Percentiles rank a stretch among this genome's conserved stretches.
These are phyloP conservation scores for Coriaria nepalensis DNA, from an alignment of 306 rosid species.

Conservation along the genomic window DNA sequence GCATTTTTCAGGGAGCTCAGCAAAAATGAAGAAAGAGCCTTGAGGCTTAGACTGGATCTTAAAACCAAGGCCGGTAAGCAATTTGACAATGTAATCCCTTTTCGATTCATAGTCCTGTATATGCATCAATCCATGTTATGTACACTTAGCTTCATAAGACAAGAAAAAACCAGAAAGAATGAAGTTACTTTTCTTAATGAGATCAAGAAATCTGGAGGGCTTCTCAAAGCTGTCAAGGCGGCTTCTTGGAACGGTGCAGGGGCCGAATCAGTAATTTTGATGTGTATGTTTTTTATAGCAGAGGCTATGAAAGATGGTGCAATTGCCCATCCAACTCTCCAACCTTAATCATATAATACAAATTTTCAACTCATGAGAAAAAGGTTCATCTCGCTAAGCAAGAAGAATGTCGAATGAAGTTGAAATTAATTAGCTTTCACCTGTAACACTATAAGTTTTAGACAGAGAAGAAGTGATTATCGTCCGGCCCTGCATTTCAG, in stretches of 20 bases:
- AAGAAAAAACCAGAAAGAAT: too few relatives aligned
- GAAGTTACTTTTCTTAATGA: slow-evolving; percentile 49
- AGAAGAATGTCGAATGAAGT: too few relatives aligned
- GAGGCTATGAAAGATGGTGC: slow-evolving; percentile 64
- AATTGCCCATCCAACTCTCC: slow-evolving; percentile 95
- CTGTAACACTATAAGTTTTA: slow-evolving; percentile 69
- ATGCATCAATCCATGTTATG: too few relatives aligned
- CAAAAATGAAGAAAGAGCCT: slow-evolving; percentile 67
- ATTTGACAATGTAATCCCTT: slow-evolving; percentile 46
- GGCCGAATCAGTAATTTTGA: slow-evolving; percentile 53
- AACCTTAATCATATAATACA: slow-evolving; percentile 39
- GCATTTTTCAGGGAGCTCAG: slow-evolving; percentile 58
- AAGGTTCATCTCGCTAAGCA: too few relatives aligned
- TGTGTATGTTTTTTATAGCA: slow-evolving; percentile 69
- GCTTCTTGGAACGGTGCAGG: slow-evolving; percentile 95
- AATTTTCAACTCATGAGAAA: too few relatives aligned
- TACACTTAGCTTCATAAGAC: too few relatives aligned
- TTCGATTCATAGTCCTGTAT: slow-evolving; percentile 65
- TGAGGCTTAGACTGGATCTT: slow-evolving; percentile 63
- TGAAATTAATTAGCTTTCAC: slow-evolving; percentile 13
- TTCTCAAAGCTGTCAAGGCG: slow-evolving; percentile 61
- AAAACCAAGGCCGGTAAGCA: slow-evolving; percentile 52
- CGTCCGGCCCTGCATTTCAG: slow-evolving; percentile 75
- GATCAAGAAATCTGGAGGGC: slow-evolving; percentile 54
- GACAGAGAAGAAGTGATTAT: slow-evolving; percentile 75